Base-by-base conservation (phyloP, 768 basidiomycete genomes). In the Agaricus subrufescens region DNA sequence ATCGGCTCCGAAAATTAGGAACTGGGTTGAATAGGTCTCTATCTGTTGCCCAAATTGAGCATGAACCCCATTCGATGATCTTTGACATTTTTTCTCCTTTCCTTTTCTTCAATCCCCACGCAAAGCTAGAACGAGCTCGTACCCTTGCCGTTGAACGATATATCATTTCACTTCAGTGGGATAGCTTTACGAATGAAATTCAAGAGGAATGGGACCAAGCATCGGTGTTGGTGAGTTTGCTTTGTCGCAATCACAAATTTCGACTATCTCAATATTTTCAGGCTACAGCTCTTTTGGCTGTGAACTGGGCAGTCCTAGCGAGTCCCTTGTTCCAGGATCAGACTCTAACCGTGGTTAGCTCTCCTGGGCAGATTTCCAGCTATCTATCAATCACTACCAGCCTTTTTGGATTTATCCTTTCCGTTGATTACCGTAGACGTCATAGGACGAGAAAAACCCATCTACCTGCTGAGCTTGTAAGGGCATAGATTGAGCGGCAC, bases 131-230 rank as follows among this genome's bases (percentile, higher is more conserved):
- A 10, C 46, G 42, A 10, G 39, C 49, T 12, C 19, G 44, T 3
- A 26, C 39, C 26, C 31, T 56, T 29, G n/a, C 25, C 3, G 29
- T 56, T 25, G 54, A 56, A 14, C 10, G 47, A 19, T 34, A 10
- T 26, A 40, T 49, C 11, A 49, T 48, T 10, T 15, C 9, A n/a
- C 30, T 49, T 19, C 39, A 56, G 15, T 56, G 54, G 54, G 15
- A 42, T 1, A 56, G 15, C 29, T 34, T 56, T 19, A 49, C 49
- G 19, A 9, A 49, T 15, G 54, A 56, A 15, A 39, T 56, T 2
- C 38, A 48, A 30, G 46, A 48, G 7, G 54, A 56, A 43, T 56
- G 54, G 54, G 34, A 48, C 2, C 54, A 56, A 25, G 37, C 54
- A 4, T 39, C 40, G 19, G 23, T 45, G 9, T n/a, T 56, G 6